Conservation (phyloP, 1,139 yeast genomes). For the Scheffersomyces illinoinensis region DNA sequence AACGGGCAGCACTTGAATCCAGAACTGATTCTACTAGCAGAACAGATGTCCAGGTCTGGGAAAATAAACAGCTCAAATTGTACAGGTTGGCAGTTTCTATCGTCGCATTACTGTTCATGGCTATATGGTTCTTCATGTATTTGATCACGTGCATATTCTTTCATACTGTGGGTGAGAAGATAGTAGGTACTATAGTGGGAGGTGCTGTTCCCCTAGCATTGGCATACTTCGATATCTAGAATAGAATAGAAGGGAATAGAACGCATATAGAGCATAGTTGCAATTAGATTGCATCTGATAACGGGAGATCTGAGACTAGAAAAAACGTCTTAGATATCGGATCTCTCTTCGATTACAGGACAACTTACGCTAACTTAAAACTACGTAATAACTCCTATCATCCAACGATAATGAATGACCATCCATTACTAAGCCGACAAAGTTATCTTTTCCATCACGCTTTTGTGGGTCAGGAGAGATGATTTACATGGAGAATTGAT, state of each 20-base stretch:
- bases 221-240: neutral
- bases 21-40: neutral
- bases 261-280: neutral
- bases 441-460: neutral
- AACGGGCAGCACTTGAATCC: neutral
- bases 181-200: conserved; percentile 53
- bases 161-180: conserved; percentile 59
- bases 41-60: neutral
- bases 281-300: neutral
- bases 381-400: neutral
- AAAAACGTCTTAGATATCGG: too few species aligned
- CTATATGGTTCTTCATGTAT: conserved; percentile 48
- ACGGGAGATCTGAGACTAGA: neutral
- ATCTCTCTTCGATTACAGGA: too few species aligned
- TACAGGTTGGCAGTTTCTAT: conserved; percentile 1
- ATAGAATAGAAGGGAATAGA: neutral
- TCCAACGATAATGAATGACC: neutral
- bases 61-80: neutral
- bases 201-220: conserved; percentile 34
- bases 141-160: conserved; percentile 59
- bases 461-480: neutral
- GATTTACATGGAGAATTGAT: neutral
- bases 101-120: conserved; percentile 15
- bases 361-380: too few species aligned
- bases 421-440: too few species aligned